Percentiles rank a stretch among this genome's conserved stretches.
Conservation (phyloP, 139 green algal genomes). For the Microglena sp. region DNA sequence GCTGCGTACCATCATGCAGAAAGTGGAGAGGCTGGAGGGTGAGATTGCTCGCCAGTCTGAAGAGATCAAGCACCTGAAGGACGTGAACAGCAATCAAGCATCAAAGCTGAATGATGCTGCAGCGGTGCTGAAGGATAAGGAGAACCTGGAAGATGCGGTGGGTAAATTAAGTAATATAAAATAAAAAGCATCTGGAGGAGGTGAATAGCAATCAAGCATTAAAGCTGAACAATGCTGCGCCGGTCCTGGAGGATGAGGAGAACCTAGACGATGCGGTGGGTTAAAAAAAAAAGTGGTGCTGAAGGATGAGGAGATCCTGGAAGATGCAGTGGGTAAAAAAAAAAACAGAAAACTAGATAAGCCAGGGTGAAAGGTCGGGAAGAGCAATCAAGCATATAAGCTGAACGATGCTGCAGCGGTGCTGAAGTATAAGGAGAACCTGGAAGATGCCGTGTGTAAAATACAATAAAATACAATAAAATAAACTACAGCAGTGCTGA, state of each 20-base stretch:
- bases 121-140: constrained; percentile 22
- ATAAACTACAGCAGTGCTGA: too few species aligned
- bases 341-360: constrained; percentile 27
- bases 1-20: constrained; percentile 15
- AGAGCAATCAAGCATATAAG: constrained; percentile 13
- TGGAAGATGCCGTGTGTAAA: too few species aligned
- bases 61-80: constrained; percentile 30
- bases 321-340: too few species aligned
- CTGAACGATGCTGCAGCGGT: constrained; percentile 33
- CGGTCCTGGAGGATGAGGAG: constrained; percentile 22
- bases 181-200: constrained; percentile 30
- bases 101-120: constrained; percentile 29
- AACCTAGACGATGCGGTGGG: constrained; percentile 10
- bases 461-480: too few species aligned
- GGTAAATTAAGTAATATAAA: too few species aligned
- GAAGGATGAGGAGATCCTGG: too few species aligned
- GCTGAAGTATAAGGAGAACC: constrained; percentile 16
- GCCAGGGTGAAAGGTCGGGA: constrained; percentile 31
- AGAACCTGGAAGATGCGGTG: constrained; percentile 11
- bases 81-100: constrained; percentile 20
- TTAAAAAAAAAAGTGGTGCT: too few species aligned
- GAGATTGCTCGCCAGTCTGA: constrained; percentile 18
- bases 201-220: constrained; percentile 17
- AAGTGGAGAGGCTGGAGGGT: constrained; percentile 19
- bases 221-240: constrained; percentile 27